Evolutionary conservation across 2,329 filamentous ascomycete genomes (phyloP), one percentile per base, ranked within the genome.

Genomic region (Alternaria arborescens): DNA sequence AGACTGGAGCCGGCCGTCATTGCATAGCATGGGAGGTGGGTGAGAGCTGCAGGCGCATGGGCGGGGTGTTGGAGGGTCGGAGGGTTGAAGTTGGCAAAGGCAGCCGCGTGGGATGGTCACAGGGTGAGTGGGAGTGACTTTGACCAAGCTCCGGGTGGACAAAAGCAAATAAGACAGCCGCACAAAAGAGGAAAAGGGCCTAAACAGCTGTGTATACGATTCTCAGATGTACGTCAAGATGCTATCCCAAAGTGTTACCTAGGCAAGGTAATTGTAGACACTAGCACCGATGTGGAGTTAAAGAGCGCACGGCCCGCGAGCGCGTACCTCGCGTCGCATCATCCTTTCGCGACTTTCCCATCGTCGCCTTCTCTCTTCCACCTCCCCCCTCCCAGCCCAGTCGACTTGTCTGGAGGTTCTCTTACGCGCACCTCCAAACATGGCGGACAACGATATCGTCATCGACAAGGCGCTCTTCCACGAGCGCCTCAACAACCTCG

Each of bases 381-480:
- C 58, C 44, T 42, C 51, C 56, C 47, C 66, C 67, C 65, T 51
- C 50, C 16, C 50, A 38, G 34, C 46, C 32, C 52, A 47, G 69
- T 58, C 72, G 61, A 60, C 62, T 52, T 47, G 46, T 55, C 52
- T 58, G 69, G 70, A 68, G 59, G 54, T 51, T 42, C 34, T 47
- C 12, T 54, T 41, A 42, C 54, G 52, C 58, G 26, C 64, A 70
- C 71, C 72, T 69, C 69, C 76, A 80, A 52, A 62, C 69, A 90
- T 90, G 88, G 86, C 85, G 43, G 78, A 50, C 18, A 50, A 80
- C 71, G 88, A 89, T 82, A 97, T 99, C 83, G 92, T 92, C 83
- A 97, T 99, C 84, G 94, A 98, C 84, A 92, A 90, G 83, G 90
- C 91, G 80, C 85, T 89, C 79, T 99, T 99, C 84, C 94, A 97